Conservation (phyloP, 2,329 filamentous ascomycete genomes). For the Leptographium wingfieldii region DNA sequence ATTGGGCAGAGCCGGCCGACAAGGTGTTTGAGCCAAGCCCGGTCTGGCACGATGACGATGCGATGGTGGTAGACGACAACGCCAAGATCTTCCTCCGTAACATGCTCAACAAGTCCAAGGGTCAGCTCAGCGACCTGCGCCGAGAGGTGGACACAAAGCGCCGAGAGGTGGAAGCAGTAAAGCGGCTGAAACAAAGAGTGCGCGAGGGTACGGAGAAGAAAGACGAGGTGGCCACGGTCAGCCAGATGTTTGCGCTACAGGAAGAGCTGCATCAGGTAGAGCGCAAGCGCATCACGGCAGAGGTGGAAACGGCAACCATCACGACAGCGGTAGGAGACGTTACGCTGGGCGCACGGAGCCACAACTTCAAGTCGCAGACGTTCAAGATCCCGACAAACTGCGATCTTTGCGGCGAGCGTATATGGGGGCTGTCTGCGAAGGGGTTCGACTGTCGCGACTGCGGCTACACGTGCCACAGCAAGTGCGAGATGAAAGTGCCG, state of each 20-base stretch:
- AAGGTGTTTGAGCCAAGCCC: conserved; percentile 87
- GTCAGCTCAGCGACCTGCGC: conserved; percentile 65
- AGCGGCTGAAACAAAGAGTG: conserved; percentile 60
- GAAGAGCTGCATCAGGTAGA: conserved; percentile 78
- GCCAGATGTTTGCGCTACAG: conserved; percentile 70
- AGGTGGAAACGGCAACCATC: conserved; percentile 88
- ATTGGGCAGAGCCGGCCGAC: conserved; percentile 74
- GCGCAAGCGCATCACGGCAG: conserved; percentile 70
- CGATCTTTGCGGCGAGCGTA: conserved; percentile 88
- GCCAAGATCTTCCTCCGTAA: conserved; percentile 89
- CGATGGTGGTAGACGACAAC: conserved; percentile 73
- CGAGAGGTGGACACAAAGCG: conserved; percentile 77
- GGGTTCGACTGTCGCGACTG: conserved; percentile 94
- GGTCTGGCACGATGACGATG: conserved; percentile 88
- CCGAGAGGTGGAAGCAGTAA: conserved; percentile 70
- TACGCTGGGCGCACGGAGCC: conserved; percentile 81
- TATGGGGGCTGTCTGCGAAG: conserved; percentile 94
- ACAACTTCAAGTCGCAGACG: conserved; percentile 97
- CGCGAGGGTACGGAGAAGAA: conserved; percentile 76
- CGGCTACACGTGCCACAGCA: conserved; percentile 95
- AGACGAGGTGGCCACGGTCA: conserved; percentile 77
- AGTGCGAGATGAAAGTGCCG: conserved; percentile 98
- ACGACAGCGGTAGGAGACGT: conserved; percentile 85
- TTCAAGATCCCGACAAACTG: conserved; percentile 99
- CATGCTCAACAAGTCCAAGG: conserved; percentile 80